Percentiles rank a stretch among this genome's conserved stretches.
phyloP scores from a whole-genome alignment of 306 rosid genomes.

The Trifolium dubium region DNA sequence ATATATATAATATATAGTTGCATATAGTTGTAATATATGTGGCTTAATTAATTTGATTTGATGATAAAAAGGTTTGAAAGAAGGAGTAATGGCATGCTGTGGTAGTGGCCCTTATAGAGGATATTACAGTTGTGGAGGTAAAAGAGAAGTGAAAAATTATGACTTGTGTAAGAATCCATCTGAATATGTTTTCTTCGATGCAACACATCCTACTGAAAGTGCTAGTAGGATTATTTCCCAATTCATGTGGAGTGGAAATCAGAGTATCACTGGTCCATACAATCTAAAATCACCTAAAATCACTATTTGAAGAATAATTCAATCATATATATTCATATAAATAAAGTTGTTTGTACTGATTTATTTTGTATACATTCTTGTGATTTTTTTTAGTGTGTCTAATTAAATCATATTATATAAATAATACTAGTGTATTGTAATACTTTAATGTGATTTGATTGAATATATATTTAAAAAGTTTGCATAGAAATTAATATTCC shows the following conservation, averaged over 20 bases:
- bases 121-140: slow-evolving; percentile 61
- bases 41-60: slow-evolving; percentile 9
- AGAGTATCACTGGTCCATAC: slow-evolving; percentile 18
- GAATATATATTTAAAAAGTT: too few relatives aligned
- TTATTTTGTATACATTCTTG: too few relatives aligned
- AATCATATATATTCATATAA: background rate
- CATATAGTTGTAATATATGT: background rate
- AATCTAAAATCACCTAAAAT: slow-evolving; percentile 35
- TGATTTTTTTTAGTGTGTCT: too few relatives aligned
- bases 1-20: too few relatives aligned
- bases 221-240: slow-evolving; percentile 47
- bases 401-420: too few relatives aligned
- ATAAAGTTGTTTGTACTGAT: background rate
- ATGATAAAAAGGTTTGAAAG: slow-evolving; percentile 51
- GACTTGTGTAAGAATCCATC: slow-evolving; percentile 52
- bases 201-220: slow-evolving; percentile 54
- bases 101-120: slow-evolving; percentile 62
- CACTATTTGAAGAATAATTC: slow-evolving; percentile 37
- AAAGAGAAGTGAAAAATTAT: slow-evolving; percentile 46
- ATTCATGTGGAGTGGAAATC: slow-evolving; percentile 49
- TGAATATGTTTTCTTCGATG: slow-evolving; percentile 60
- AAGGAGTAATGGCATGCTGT: slow-evolving; percentile 59
- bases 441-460: too few relatives aligned
- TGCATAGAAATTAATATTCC: too few relatives aligned
- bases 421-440: too few relatives aligned